Evolutionary conservation across 1,284 basidiomycete genomes (phyloP), one percentile per base, ranked within the genome.

Genomic region (Marasmius fiardii): DNA sequence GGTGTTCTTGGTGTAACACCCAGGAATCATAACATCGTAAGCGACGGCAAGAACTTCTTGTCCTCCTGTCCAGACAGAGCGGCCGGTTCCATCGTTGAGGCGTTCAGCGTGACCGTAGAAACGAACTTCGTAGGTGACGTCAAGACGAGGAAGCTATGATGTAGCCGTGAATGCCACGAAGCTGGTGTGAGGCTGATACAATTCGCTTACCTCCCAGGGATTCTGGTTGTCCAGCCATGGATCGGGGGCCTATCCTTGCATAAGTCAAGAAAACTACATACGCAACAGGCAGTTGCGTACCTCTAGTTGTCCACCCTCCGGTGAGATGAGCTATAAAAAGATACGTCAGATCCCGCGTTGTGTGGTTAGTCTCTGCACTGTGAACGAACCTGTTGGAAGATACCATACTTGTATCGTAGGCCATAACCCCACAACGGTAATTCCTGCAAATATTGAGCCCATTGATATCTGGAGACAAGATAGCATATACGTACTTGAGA

Each of bases 11-110:
- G 87, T 90, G 34, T 78, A 78, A 70, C 86, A 93, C 6, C 94
- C 94, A 2, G 94, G 93, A 62, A 97, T 90, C 74, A 93, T 94
- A 18, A 90, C 85, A 66, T 95, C 93, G 67, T 95, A 94, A 0
- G 93, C 94, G 43, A 93, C 81, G 1, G 94, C 94, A 34, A 95
- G 68, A 33, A 95, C 93, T 70, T 96, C 93, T 71, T 93, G 90
- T 1, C 94, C 94, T 18, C 94, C 94, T 31, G 83, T 81, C 94
- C 94, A 95, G 21, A 82, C 66, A 1, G 85, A 90, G 57, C 80
- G 85, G 60, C 71, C 82, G 62, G 71, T 78, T 1, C 79, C 81
- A 65, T 87, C 85, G 18, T 76, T 73, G 33, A 86, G 72, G 35
- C 86, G 78, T 58, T 94, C 88, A 1, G 93, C 81, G 21, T 82